Evolutionary conservation across 2,329 filamentous ascomycete species (phyloP).

Genomic region (Claviceps pazoutovae): DNA sequence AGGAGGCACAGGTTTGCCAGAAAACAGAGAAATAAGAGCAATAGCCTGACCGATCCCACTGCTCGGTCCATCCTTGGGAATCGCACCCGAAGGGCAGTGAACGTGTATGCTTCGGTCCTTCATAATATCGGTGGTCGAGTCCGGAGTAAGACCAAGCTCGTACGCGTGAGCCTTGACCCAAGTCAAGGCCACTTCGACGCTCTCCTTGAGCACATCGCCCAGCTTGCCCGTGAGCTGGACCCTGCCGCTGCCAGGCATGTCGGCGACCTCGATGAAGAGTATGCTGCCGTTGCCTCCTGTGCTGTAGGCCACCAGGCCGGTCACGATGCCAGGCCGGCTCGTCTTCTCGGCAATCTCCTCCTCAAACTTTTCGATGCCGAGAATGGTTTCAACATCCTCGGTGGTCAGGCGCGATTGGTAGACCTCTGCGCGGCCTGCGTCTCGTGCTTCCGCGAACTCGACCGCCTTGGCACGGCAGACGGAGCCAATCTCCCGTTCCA

Average conservation of each 20-base stretch:
- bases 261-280: constrained; percentile 93
- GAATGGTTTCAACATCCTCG: constrained; percentile 74
- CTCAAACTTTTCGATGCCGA: constrained; percentile 87
- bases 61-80: constrained; percentile 80
- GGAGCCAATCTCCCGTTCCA: constrained; percentile 88
- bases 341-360: constrained; percentile 88
- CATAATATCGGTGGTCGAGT: constrained; percentile 85
- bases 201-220: constrained; percentile 92
- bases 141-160: constrained; percentile 69
- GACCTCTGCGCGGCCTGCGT: constrained; percentile 48
- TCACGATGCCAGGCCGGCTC: constrained; percentile 79
- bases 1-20: constrained; percentile 71
- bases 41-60: constrained; percentile 91
- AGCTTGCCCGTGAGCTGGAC: constrained; percentile 95
- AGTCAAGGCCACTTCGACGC: constrained; percentile 84
- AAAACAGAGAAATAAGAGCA: constrained; percentile 82
- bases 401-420: constrained; percentile 65
- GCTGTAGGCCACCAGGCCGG: constrained; percentile 88
- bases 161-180: constrained; percentile 97
- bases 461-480: constrained; percentile 94
- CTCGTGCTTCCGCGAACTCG: constrained; percentile 81
- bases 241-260: constrained; percentile 85
- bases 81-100: constrained; percentile 86
- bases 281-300: constrained; percentile 89
- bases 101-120: constrained; percentile 88